Percentiles rank a stretch among this genome's conserved stretches.
Evolutionary conservation across 176 grass and related monocot genomes (phyloP).

Genomic region (Hordeum marinum): DNA sequence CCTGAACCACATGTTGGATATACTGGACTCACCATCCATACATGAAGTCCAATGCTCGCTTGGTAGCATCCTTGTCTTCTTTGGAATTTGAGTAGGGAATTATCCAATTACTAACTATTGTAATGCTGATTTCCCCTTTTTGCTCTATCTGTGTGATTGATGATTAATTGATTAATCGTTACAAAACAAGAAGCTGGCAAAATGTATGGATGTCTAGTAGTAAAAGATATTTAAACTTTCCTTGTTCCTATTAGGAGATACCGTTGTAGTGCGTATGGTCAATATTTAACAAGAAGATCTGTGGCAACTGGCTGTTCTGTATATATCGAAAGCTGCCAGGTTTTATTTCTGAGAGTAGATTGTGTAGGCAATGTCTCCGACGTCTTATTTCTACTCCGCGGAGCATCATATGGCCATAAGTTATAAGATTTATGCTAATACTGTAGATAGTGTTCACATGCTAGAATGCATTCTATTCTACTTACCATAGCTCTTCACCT

Average conservation of each 20-base stretch:
- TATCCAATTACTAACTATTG: slow-evolving; percentile 72
- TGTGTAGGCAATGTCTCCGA: slow-evolving; percentile 4
- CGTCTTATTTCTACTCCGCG: background rate
- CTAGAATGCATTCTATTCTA: slow-evolving; percentile 3
- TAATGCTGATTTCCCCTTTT: slow-evolving; percentile 78
- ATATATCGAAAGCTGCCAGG: background rate
- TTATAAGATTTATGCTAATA: background rate
- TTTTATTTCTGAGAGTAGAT: slow-evolving; percentile 8
- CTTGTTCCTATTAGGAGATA: background rate
- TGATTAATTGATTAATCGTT: background rate
- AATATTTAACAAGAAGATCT: background rate
- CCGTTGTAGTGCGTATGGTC: background rate
- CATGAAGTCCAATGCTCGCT: slow-evolving; percentile 81
- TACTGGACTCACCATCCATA: slow-evolving; percentile 77
- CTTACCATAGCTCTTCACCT: background rate
- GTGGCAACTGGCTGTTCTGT: background rate
- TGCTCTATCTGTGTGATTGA: slow-evolving; percentile 38
- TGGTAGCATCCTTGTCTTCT: slow-evolving; percentile 51
- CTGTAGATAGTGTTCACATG: background rate
- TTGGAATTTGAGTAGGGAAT: slow-evolving; percentile 63
- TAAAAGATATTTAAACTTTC: background rate
- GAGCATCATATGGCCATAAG: background rate
- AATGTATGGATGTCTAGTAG: background rate
- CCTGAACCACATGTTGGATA: background rate
- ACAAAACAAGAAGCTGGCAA: slow-evolving; percentile 1